A percentile compares a stretch with the other conserved stretches of the same genome.
These are phyloP conservation scores for Fraxinus latifolia DNA, from an alignment of 305 asterid genomes.

Conservation along the genomic window DNA sequence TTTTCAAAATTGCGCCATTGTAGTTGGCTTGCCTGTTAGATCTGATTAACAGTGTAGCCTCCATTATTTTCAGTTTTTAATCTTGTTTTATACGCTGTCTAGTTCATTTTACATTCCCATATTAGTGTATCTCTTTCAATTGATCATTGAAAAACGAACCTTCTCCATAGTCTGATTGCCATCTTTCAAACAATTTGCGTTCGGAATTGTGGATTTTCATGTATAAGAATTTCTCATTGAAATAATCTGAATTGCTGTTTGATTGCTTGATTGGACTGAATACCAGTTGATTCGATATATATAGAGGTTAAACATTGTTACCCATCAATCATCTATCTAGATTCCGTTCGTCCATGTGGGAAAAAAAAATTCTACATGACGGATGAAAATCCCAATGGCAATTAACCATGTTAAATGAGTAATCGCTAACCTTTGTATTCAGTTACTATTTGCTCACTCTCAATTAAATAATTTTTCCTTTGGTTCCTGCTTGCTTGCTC, in stretches of 20 bases:
- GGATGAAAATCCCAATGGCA: no score
- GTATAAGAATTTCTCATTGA: background rate
- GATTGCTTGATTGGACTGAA: slow-evolving; percentile 72
- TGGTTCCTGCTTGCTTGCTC: background rate
- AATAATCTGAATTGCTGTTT: slow-evolving; percentile 16
- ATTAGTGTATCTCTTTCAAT: background rate
- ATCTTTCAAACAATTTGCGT: background rate
- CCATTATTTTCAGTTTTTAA: background rate
- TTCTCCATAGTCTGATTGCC: background rate
- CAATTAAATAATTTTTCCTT: background rate
- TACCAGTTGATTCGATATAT: background rate
- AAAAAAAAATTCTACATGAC: no score
- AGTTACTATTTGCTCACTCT: background rate
- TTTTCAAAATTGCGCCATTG: background rate
- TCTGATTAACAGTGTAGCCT: background rate
- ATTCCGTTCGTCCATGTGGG: background rate
- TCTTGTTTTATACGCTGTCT: background rate
- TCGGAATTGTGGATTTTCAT: background rate
- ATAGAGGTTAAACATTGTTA: background rate
- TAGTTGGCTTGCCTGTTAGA: background rate
- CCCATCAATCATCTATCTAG: background rate
- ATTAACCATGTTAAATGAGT: no score
- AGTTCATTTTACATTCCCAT: background rate
- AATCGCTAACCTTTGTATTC: no score
- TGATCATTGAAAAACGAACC: background rate